Conservation (phyloP, 768 basidiomycete genomes). For the Calocera cornea region DNA sequence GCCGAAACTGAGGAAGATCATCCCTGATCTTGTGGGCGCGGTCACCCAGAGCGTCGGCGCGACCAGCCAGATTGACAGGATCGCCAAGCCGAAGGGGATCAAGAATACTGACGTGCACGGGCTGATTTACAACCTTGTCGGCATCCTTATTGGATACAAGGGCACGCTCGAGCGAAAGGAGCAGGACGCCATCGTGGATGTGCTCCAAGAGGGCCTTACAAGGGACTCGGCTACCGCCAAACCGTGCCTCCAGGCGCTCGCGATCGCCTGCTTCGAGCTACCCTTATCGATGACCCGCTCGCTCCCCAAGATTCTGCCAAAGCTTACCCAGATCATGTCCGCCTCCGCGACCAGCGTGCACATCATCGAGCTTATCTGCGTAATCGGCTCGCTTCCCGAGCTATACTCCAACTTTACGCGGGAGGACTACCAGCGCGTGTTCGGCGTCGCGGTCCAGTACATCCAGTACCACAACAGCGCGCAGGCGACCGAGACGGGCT, state of each 20-base stretch:
- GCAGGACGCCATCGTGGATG: slow-evolving; percentile 28
- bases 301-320: slow-evolving; percentile 67
- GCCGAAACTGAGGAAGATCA: slow-evolving; percentile 51
- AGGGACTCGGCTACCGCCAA: slow-evolving; percentile 66
- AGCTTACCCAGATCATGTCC: slow-evolving; percentile 87
- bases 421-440: slow-evolving; percentile 81
- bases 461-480: slow-evolving; percentile 75
- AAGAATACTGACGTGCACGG: slow-evolving; percentile 76
- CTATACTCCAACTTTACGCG: slow-evolving; percentile 87
- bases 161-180: slow-evolving; percentile 48
- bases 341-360: slow-evolving; percentile 90
- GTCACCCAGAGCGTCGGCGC: slow-evolving; percentile 28
- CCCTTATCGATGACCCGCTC: slow-evolving; percentile 66
- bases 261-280: slow-evolving; percentile 77
- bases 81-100: slow-evolving; percentile 16
- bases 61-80: neutral
- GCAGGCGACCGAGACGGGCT: slow-evolving; percentile 30
- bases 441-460: slow-evolving; percentile 86
- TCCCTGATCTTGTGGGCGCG: slow-evolving; percentile 47
- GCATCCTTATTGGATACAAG: slow-evolving; percentile 78
- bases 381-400: slow-evolving; percentile 65
- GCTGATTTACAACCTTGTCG: slow-evolving; percentile 72
- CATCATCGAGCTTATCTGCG: slow-evolving; percentile 79
- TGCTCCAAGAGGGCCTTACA: slow-evolving; percentile 28
- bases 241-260: slow-evolving; percentile 78